A percentile compares a stretch with the other conserved stretches of the same genome.
phyloP scores from a whole-genome alignment of 2,329 filamentous ascomycete genomes.

The Colletotrichum somersetense region DNA sequence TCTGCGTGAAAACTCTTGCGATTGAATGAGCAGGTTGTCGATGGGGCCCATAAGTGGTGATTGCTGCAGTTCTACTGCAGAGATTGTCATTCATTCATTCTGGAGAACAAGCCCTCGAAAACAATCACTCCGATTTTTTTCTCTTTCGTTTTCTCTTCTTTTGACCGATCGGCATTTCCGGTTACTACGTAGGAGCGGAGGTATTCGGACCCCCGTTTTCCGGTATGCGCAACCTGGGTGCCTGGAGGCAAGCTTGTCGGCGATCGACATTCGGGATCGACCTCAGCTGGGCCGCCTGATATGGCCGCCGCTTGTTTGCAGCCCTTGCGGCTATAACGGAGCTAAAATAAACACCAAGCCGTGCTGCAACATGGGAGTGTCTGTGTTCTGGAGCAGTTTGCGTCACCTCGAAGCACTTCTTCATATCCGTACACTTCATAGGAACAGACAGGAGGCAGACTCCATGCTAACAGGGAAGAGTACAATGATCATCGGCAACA shows the following conservation, averaged over 20 bases:
- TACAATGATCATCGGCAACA: background rate
- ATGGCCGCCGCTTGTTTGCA: conserved; percentile 24
- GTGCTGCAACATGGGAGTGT: conserved; percentile 3
- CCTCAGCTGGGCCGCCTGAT: conserved; percentile 13
- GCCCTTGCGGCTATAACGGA: conserved; percentile 29
- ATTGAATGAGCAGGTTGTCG: conserved; percentile 5
- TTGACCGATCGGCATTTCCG: conserved; percentile 25
- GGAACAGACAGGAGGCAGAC: background rate
- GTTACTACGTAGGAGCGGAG: background rate
- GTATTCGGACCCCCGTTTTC: too few species aligned
- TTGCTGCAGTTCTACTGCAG: conserved; percentile 17
- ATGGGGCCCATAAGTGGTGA: conserved; percentile 26
- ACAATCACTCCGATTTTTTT: too few species aligned
- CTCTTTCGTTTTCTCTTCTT: background rate
- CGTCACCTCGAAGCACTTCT: background rate
- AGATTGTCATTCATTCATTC: conserved; percentile 14
- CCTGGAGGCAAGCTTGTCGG: conserved; percentile 1
- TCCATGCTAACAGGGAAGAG: background rate
- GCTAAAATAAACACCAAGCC: conserved; percentile 30
- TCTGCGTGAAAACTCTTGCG: conserved; percentile 26
- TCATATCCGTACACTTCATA: background rate
- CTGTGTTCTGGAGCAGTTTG: background rate
- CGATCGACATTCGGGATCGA: conserved; percentile 30
- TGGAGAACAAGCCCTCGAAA: too few species aligned
- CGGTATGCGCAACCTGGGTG: background rate